A percentile compares a stretch with the other conserved stretches of the same genome.
These are phyloP conservation scores for Arthroderma sp. DNA, from an alignment of 2,329 filamentous ascomycete species.

Conservation along the genomic window DNA sequence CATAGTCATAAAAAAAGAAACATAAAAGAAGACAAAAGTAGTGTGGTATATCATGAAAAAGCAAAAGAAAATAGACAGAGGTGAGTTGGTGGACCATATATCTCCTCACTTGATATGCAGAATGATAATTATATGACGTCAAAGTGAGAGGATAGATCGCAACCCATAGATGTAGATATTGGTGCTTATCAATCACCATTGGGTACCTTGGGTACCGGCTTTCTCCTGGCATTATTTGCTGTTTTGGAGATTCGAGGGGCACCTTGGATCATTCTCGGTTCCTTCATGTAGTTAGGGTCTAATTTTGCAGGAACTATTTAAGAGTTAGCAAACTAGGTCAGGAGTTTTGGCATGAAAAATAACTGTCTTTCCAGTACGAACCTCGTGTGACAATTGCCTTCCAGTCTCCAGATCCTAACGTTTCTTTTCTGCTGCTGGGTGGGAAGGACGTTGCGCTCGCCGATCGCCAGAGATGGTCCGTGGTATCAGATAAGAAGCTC, in stretches of 20 bases:
- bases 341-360: slow-evolving; percentile 23
- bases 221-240: slow-evolving; percentile 28
- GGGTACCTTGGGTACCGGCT: slow-evolving; percentile 22
- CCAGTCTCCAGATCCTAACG: slow-evolving; percentile 37
- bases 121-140: too few relatives aligned
- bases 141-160: too few relatives aligned
- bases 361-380: slow-evolving; percentile 17
- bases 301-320: slow-evolving; percentile 66
- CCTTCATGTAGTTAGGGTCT: slow-evolving; percentile 77
- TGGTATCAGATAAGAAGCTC: slow-evolving; percentile 49
- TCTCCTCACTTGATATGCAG: too few relatives aligned
- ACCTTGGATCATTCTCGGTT: slow-evolving; percentile 78
- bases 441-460: slow-evolving; percentile 45
- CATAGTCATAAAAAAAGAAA: too few relatives aligned
- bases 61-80: too few relatives aligned
- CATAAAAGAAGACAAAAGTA: too few relatives aligned
- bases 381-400: slow-evolving; percentile 37
- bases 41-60: too few relatives aligned
- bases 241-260: slow-evolving; percentile 50
- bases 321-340: slow-evolving; percentile 17
- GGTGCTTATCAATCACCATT: background rate
- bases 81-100: too few relatives aligned
- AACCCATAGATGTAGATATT: too few relatives aligned
- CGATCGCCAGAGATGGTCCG: slow-evolving; percentile 51
- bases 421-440: slow-evolving; percentile 36